These are phyloP conservation scores for Chrysosphaeria jannelii DNA, from an alignment of 2,329 filamentous ascomycete genomes.

Conservation along the genomic window DNA sequence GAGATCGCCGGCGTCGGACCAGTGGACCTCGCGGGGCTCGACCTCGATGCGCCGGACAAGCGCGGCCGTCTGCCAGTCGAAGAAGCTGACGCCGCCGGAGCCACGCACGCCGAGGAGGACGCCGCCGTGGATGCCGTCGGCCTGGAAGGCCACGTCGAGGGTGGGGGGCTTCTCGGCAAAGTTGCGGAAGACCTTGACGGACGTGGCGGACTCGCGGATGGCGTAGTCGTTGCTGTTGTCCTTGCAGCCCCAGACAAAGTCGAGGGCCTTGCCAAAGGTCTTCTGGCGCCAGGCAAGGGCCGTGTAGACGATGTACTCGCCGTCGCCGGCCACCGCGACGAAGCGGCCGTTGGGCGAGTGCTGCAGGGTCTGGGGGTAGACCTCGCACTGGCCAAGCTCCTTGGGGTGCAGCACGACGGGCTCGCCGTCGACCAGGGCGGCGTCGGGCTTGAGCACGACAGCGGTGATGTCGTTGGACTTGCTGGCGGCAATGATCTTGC, in stretches of 20 bases:
- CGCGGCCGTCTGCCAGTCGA: constrained; percentile 77
- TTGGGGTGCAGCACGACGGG: constrained; percentile 70
- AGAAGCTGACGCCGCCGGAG: constrained; percentile 81
- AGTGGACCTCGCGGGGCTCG: constrained; percentile 50
- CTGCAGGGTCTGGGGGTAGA: constrained; percentile 79
- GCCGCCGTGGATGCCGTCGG: constrained; percentile 70
- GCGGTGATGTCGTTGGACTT: constrained; percentile 86
- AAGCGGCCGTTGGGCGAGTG: constrained; percentile 85
- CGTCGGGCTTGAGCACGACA: constrained; percentile 79
- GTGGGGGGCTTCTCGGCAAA: constrained; percentile 77
- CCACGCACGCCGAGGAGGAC: constrained; percentile 82
- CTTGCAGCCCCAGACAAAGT: constrained; percentile 92
- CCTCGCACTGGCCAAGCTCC: constrained; percentile 83
- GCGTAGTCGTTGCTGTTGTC: constrained; percentile 97
- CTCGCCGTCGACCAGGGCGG: constrained; percentile 59
- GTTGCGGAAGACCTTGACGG: constrained; percentile 92
- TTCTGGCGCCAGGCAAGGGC: constrained; percentile 92
- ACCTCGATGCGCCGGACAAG: constrained; percentile 80
- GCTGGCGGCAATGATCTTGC: constrained; percentile 92
- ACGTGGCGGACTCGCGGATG: constrained; percentile 78
- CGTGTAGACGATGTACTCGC: constrained; percentile 97
- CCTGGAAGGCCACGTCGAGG: constrained; percentile 81
- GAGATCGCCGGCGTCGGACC: constrained; percentile 88
- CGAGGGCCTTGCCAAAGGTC: constrained; percentile 77
- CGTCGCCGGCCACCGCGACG: constrained; percentile 72